phyloP scores from a whole-genome alignment of 2,329 filamentous ascomycete species.

The Tolypocladium inflatum region DNA sequence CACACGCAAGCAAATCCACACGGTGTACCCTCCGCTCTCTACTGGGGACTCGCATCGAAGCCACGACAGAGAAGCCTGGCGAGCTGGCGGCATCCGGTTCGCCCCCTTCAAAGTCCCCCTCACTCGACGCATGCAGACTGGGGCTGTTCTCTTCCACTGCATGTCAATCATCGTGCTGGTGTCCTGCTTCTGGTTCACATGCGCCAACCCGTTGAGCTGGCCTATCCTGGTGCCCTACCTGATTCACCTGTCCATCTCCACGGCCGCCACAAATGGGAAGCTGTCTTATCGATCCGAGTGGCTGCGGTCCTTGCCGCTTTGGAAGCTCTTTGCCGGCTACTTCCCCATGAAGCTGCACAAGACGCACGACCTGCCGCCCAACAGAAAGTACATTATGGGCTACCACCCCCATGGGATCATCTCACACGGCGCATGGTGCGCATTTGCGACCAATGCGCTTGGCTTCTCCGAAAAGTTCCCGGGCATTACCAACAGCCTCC shows the following conservation, averaged over 20 bases:
- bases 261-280: conserved; percentile 64
- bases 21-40: conserved; percentile 18
- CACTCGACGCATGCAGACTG: conserved; percentile 64
- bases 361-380: conserved; percentile 66
- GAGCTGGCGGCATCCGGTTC: conserved; percentile 59
- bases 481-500: conserved; percentile 84
- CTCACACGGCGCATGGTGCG: conserved; percentile 86
- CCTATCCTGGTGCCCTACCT: conserved; percentile 68
- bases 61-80: conserved; percentile 22
- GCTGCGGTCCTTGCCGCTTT: conserved; percentile 63
- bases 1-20: conserved; percentile 2
- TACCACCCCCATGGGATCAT: conserved; percentile 98
- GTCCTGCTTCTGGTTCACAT: conserved; percentile 81
- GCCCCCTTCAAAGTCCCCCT: conserved; percentile 70
- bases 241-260: conserved; percentile 73
- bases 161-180: conserved; percentile 61
- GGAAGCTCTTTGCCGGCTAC: conserved; percentile 86
- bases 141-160: conserved; percentile 67
- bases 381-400: conserved; percentile 89
- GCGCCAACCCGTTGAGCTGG: conserved; percentile 88
- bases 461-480: conserved; percentile 84
- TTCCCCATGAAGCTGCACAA: conserved; percentile 86
- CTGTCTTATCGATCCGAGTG: conserved; percentile 67
- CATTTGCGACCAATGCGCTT: conserved; percentile 83
- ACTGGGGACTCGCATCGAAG: conserved; percentile 6